Conservation (phyloP, 352 stramenopile species). For the Globisporangium solare region DNA sequence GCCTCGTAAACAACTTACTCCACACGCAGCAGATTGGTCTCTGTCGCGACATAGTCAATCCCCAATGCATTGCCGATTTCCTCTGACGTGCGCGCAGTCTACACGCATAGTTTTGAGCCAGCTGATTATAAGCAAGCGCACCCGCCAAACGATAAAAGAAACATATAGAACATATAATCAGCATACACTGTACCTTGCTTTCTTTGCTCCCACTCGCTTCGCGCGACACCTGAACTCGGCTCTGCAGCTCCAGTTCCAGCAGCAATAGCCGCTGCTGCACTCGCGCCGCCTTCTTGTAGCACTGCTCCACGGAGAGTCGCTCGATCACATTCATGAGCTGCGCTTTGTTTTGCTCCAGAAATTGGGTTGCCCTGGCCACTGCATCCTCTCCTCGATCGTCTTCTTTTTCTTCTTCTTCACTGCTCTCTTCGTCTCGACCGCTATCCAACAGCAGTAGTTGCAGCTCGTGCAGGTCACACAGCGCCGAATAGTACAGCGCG, state of each 20-base stretch:
- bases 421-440: background rate
- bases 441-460: constrained; percentile 27
- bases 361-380: constrained; percentile 13
- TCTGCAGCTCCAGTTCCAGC: constrained; percentile 37
- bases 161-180: constrained; percentile 4
- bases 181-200: constrained; percentile 13
- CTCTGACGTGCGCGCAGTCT: too few species aligned
- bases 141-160: background rate
- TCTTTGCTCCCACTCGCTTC: constrained; percentile 10
- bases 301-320: constrained; percentile 16
- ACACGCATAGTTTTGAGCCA: too few species aligned
- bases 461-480: constrained; percentile 31
- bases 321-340: constrained; percentile 20
- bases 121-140: too few species aligned
- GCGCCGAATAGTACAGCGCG: constrained; percentile 25
- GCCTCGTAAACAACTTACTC: too few species aligned
- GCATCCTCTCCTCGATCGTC: background rate
- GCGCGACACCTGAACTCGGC: constrained; percentile 15
- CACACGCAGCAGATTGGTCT: too few species aligned
- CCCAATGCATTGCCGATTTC: too few species aligned
- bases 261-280: constrained; percentile 29
- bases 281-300: constrained; percentile 23
- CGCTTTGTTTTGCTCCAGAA: constrained; percentile 14
- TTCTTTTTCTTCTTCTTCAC: background rate
- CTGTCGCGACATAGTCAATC: too few species aligned